Evolutionary conservation across 768 basidiomycete genomes (phyloP).

Genomic region (Suillus brevipes): DNA sequence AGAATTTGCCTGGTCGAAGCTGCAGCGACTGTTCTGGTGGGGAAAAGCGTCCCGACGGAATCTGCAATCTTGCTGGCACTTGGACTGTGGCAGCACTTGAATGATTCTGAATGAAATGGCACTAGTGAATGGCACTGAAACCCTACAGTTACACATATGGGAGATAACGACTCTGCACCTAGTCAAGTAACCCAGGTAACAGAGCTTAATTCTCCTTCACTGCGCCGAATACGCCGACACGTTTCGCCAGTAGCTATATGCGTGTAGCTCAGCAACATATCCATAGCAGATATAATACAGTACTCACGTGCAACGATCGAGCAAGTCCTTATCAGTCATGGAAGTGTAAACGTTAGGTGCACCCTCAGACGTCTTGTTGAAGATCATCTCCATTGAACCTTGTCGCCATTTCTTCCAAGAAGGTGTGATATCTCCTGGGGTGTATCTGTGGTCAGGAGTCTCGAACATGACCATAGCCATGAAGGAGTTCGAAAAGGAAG

Average conservation of each 20-base stretch:
- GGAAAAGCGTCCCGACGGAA: slow-evolving; percentile 42
- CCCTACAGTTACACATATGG: background rate
- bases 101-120: background rate
- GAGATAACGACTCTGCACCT: background rate
- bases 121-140: background rate
- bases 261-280: background rate
- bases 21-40: slow-evolving; percentile 33
- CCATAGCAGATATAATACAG: background rate
- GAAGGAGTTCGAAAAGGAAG: slow-evolving; percentile 30
- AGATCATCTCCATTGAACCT: slow-evolving; percentile 43
- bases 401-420: slow-evolving; percentile 19
- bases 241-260: background rate
- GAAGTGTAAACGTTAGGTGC: slow-evolving; percentile 32
- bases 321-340: slow-evolving; percentile 30
- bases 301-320: slow-evolving; percentile 38
- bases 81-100: background rate
- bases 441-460: slow-evolving; percentile 25
- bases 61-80: background rate
- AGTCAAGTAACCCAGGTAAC: background rate
- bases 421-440: slow-evolving; percentile 19
- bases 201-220: background rate
- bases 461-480: slow-evolving; percentile 22
- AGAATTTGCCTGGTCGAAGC: slow-evolving; percentile 31
- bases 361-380: slow-evolving; percentile 35
- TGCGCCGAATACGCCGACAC: background rate